Conservation (phyloP, 371 early-diverging fungal species). For the Actinomortierella wolfii region DNA sequence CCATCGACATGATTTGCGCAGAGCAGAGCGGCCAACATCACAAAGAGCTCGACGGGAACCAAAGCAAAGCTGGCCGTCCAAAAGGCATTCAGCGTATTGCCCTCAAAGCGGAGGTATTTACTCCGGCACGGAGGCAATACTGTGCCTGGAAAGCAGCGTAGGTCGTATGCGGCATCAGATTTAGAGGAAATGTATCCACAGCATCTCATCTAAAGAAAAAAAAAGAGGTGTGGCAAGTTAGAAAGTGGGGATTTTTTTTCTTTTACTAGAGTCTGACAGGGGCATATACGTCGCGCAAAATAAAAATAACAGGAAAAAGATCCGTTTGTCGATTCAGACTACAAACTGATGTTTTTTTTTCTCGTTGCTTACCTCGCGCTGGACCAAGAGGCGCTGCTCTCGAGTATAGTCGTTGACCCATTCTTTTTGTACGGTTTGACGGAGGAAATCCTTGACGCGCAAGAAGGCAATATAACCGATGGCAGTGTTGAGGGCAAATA, state of each 20-base stretch:
- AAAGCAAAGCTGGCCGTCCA: constrained; percentile 56
- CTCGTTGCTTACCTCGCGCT: constrained; percentile 21
- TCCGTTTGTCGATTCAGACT: no score
- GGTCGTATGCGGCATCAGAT: constrained; percentile 12
- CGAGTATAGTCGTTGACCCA: constrained; percentile 31
- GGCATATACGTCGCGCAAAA: no score
- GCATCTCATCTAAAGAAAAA: constrained; percentile 27
- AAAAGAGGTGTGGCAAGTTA: not conserved
- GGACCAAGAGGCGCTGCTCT: constrained; percentile 33
- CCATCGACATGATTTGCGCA: constrained; percentile 68
- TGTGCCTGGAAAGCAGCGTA: constrained; percentile 61
- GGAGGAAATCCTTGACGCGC: constrained; percentile 31
- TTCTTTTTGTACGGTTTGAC: constrained; percentile 20
- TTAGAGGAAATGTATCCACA: constrained; percentile 22
- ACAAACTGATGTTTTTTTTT: no score
- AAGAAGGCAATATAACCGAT: constrained; percentile 64
- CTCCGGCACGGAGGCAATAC: constrained; percentile 59
- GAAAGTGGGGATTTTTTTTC: not conserved
- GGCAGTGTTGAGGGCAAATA: constrained; percentile 57
- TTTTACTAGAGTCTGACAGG: no score
- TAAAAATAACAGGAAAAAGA: no score
- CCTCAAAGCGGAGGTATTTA: constrained; percentile 59
- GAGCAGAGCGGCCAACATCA: constrained; percentile 55
- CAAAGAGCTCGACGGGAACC: constrained; percentile 57
- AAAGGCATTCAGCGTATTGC: constrained; percentile 43